phyloP scores from a whole-genome alignment of 495 filamentous ascomycete genomes.

The Aspergillus cavernicola region DNA sequence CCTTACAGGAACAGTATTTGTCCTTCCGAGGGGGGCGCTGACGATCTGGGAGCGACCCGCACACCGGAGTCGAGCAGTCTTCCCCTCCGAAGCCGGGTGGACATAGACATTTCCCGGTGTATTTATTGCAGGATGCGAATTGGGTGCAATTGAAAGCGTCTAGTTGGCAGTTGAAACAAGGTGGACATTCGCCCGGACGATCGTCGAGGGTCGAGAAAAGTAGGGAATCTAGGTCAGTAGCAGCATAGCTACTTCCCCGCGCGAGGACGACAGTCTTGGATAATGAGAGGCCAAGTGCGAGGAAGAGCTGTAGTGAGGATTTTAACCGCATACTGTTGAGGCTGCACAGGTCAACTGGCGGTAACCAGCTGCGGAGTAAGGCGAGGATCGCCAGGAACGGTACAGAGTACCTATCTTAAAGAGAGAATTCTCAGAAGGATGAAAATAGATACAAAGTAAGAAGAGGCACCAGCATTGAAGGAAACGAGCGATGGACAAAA shows the following conservation, averaged over 20 bases:
- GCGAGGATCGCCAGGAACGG: constrained; percentile 9
- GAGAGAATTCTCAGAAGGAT: not conserved
- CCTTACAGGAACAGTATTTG: constrained; percentile 76
- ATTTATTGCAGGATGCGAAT: constrained; percentile 78
- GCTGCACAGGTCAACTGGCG: constrained; percentile 1
- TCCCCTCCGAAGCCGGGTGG: constrained; percentile 89
- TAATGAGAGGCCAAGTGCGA: constrained; percentile 25
- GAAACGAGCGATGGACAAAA: not conserved
- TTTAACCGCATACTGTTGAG: constrained; percentile 31
- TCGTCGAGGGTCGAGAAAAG: constrained; percentile 53
- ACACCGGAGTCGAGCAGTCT: constrained; percentile 83
- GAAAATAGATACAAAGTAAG: not conserved
- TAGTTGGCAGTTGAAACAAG: constrained; percentile 95
- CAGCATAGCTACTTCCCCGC: constrained; percentile 31
- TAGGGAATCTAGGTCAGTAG: constrained; percentile 25
- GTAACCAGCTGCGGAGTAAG: constrained; percentile 15
- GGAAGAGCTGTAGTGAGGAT: constrained; percentile 22
- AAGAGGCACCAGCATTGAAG: not conserved
- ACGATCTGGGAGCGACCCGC: constrained; percentile 76
- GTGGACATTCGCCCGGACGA: constrained; percentile 57
- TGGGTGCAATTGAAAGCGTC: constrained; percentile 88
- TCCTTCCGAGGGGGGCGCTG: constrained; percentile 68
- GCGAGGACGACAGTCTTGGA: constrained; percentile 21
- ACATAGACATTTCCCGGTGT: constrained; percentile 87
- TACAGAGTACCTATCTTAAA: not conserved